phyloP scores from a whole-genome alignment of 345 rosid species.

The Syzygium oleosum region DNA sequence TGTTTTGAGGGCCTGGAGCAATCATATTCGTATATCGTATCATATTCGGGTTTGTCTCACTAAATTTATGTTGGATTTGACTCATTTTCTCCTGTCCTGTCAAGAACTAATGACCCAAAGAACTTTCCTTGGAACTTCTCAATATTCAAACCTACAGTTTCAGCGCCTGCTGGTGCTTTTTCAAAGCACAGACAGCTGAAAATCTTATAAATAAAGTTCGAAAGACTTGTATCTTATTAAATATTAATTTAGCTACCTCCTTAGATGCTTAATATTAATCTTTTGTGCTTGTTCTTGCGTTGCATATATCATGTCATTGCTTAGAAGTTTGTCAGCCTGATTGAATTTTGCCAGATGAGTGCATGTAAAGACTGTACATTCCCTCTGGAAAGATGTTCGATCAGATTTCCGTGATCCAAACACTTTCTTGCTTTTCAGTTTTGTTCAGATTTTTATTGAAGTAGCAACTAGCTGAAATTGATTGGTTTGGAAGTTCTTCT shows the following conservation, averaged over 20 bases:
- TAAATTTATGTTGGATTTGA: rapidly evolving
- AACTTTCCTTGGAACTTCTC: neutral
- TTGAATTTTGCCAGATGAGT: neutral
- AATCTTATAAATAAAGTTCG: neutral
- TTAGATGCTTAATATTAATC: neutral
- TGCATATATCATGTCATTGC: neutral
- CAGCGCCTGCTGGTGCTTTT: neutral
- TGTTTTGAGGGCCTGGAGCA: neutral
- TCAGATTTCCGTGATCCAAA: neutral
- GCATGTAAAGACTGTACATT: too few species aligned
- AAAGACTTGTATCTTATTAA: neutral
- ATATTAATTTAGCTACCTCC: neutral
- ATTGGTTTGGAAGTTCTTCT: neutral
- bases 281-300: neutral
- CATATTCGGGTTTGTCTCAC: rapidly evolving
- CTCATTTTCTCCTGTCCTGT: neutral
- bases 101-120: neutral
- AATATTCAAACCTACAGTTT: neutral
- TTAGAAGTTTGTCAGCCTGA: neutral
- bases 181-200: neutral
- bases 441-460: neutral
- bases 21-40: neutral
- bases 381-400: neutral
- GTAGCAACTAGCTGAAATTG: neutral
- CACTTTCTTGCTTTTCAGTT: neutral